Conservation (phyloP, 805 yeast genomes). For the Maudiozyma bulderi region DNA sequence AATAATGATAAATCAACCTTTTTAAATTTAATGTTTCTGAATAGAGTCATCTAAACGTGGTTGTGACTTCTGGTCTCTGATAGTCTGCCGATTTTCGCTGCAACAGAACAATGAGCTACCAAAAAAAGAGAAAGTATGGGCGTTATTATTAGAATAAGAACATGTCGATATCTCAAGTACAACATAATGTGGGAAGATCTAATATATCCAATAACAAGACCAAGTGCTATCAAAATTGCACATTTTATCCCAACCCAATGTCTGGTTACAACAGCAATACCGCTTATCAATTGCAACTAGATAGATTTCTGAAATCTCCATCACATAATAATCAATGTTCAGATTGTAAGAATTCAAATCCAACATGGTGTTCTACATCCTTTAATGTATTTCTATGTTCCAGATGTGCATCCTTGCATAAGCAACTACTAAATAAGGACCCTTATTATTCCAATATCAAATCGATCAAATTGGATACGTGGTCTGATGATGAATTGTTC, state of each 20-base stretch:
- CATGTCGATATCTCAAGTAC: no score
- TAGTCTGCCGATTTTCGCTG: no score
- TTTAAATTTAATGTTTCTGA: no score
- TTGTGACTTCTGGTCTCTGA: no score
- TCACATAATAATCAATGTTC: conserved; percentile 66
- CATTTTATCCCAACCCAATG: neutral
- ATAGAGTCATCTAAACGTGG: no score
- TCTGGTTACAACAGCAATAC: neutral
- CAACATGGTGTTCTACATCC: conserved; percentile 35
- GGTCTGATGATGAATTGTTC: conserved; percentile 52
- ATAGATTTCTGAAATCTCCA: conserved; percentile 44
- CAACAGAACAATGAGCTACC: no score
- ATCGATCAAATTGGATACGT: conserved; percentile 62
- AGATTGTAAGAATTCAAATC: conserved; percentile 60
- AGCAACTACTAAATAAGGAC: conserved; percentile 43
- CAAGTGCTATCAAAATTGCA: no score
- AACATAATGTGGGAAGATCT: no score
- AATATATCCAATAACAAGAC: no score
- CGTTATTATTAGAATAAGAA: no score
- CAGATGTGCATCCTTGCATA: conserved; percentile 72
- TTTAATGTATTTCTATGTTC: conserved; percentile 74
- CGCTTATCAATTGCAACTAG: conserved; percentile 31
- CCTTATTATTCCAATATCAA: conserved; percentile 53
- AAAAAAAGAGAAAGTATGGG: no score
- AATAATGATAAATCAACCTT: no score